Conservation (phyloP, 192 early-diverging fungal species). For the Linderina pennispora region DNA sequence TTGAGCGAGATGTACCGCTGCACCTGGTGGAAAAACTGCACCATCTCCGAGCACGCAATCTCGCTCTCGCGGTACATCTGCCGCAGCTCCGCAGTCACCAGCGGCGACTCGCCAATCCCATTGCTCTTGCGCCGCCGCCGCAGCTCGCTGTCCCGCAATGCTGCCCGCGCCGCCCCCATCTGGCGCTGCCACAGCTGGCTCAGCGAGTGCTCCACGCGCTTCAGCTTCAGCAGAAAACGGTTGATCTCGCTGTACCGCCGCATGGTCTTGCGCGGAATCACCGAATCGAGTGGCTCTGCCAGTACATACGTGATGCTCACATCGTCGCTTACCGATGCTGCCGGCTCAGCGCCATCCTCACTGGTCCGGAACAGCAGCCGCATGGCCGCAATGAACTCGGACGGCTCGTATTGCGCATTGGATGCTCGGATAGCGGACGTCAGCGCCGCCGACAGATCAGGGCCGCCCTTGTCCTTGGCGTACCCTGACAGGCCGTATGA, state of each 20-base stretch:
- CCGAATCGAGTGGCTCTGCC: slow-evolving; percentile 75
- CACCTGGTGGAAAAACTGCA: slow-evolving; percentile 89
- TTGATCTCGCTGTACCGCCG: slow-evolving; percentile 76
- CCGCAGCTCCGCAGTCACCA: slow-evolving; percentile 31
- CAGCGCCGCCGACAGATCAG: slow-evolving; percentile 79
- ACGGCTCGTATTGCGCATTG: slow-evolving; percentile 80
- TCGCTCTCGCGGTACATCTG: slow-evolving; percentile 63
- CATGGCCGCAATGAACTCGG: slow-evolving; percentile 59
- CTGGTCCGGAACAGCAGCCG: slow-evolving; percentile 47
- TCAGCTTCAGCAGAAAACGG: slow-evolving; percentile 84
- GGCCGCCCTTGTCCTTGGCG: too few relatives aligned
- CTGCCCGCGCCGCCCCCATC: slow-evolving; percentile 57
- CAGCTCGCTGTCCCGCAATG: slow-evolving; percentile 17
- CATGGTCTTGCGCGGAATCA: slow-evolving; percentile 71
- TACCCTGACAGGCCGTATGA: too few relatives aligned
- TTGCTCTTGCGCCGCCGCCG: slow-evolving; percentile 36
- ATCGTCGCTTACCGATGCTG: slow-evolving; percentile 88
- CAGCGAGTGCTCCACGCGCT: slow-evolving; percentile 77
- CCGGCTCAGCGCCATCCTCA: slow-evolving; percentile 56
- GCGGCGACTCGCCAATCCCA: background rate
- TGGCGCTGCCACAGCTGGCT: slow-evolving; percentile 70
- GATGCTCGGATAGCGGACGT: slow-evolving; percentile 82
- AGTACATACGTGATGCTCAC: slow-evolving; percentile 87
- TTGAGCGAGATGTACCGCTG: slow-evolving; percentile 93
- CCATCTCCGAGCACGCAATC: slow-evolving; percentile 77